Conservation (phyloP, 495 filamentous ascomycete genomes). For the Tuber melanosporum region DNA sequence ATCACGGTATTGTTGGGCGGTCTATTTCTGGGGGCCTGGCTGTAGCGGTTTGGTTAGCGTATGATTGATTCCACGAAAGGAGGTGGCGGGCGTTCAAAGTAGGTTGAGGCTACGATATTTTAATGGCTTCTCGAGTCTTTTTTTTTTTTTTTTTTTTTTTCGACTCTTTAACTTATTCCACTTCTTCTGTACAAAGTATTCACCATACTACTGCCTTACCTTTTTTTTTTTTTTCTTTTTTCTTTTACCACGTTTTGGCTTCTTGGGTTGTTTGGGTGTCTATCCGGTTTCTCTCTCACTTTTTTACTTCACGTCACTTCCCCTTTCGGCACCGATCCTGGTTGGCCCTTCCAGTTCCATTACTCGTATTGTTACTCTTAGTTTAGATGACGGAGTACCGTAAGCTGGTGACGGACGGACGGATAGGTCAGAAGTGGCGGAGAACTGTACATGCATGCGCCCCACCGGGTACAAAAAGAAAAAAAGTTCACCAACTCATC, state of each 20-base stretch:
- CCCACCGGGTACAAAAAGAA: conserved; percentile 5
- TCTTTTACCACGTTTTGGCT: conserved; percentile 2
- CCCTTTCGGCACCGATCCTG: background rate
- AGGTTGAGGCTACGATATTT: conserved; percentile 18
- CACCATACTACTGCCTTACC: conserved; percentile 11
- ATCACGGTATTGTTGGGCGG: conserved; percentile 19
- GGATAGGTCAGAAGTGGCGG: background rate
- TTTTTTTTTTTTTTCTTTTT: background rate
- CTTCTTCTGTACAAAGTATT: conserved; percentile 27
- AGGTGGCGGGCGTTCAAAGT: background rate
- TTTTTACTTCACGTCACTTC: background rate
- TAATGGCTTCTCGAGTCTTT: conserved; percentile 10
- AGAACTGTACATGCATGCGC: conserved; percentile 12
- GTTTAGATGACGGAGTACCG: conserved; percentile 15
- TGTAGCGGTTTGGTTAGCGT: background rate
- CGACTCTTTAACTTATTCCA: conserved; percentile 6
- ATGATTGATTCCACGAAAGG: background rate
- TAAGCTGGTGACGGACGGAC: background rate
- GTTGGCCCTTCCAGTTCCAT: background rate
- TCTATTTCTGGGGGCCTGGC: conserved; percentile 19
- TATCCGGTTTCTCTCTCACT: background rate
- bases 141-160: background rate
- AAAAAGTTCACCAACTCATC: background rate
- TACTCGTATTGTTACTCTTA: conserved; percentile 8
- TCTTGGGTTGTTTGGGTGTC: background rate